These are phyloP conservation scores for Colletotrichum sp. DNA, from an alignment of 2,329 filamentous ascomycete species.

Conservation along the genomic window DNA sequence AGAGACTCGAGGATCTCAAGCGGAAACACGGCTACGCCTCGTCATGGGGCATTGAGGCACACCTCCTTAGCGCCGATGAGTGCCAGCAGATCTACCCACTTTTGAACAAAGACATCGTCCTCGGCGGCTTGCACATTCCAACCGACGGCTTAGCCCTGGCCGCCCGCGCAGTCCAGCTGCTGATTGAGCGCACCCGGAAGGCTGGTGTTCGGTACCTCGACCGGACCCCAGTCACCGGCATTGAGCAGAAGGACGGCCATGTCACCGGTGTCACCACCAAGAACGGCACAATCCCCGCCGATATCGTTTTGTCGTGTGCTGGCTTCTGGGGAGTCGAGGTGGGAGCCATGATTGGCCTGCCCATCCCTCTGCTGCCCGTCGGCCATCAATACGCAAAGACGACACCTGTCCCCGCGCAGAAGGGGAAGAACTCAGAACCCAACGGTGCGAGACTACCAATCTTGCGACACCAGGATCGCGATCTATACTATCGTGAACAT, in stretches of 20 bases:
- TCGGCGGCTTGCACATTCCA: conserved; percentile 65
- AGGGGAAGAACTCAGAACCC: conserved; percentile 35
- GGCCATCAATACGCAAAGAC: conserved; percentile 71
- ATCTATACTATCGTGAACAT: conserved; percentile 70
- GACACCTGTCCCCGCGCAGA: conserved; percentile 50
- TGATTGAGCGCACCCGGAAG: conserved; percentile 61
- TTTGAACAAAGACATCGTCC: conserved; percentile 55
- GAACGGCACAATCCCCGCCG: conserved; percentile 55
- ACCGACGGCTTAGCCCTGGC: conserved; percentile 66
- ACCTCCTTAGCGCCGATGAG: conserved; percentile 54
- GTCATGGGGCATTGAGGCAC: conserved; percentile 65
- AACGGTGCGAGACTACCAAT: conserved; percentile 63
- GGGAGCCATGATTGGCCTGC: conserved; percentile 63
- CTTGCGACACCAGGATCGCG: conserved; percentile 65
- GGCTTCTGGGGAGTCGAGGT: conserved; percentile 72
- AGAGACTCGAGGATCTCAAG: conserved; percentile 64
- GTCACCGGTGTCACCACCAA: conserved; percentile 63
- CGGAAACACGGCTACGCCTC: conserved; percentile 64
- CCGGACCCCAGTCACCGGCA: conserved; percentile 61
- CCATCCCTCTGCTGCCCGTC: conserved; percentile 64
- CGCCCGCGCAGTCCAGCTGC: conserved; percentile 63
- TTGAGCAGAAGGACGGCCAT: conserved; percentile 50
- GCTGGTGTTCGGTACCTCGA: conserved; percentile 65
- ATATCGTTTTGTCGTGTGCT: conserved; percentile 67
- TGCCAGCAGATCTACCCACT: conserved; percentile 60